phyloP scores from a whole-genome alignment of 2,329 filamentous ascomycete species.

The Clonostachys solani region DNA sequence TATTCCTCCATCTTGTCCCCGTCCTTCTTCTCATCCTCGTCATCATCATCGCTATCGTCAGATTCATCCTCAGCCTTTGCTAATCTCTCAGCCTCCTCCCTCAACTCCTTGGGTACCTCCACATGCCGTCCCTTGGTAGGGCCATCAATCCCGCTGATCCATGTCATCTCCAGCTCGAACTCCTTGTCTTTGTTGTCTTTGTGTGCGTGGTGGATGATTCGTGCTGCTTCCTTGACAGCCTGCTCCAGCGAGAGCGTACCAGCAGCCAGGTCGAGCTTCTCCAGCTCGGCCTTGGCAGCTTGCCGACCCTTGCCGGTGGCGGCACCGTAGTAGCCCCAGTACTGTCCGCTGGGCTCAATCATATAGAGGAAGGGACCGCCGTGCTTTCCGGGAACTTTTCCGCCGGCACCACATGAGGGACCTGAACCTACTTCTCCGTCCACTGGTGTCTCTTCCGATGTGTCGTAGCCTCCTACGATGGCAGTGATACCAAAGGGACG shows the following conservation, averaged over 20 bases:
- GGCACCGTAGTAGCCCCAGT: conserved; percentile 99
- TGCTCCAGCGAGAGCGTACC: conserved; percentile 76
- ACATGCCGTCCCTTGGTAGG: conserved; percentile 91
- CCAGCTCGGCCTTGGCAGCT: conserved; percentile 94
- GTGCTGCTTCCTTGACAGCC: conserved; percentile 91
- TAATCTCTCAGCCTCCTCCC: conserved; percentile 87
- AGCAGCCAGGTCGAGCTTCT: conserved; percentile 87
- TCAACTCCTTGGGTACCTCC: conserved; percentile 86
- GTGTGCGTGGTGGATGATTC: conserved; percentile 96
- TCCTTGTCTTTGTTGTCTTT: conserved; percentile 99
- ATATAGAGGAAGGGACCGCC: conserved; percentile 96
- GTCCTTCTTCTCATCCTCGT: conserved; percentile 50
- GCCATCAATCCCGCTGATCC: conserved; percentile 81
- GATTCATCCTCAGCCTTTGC: conserved; percentile 87
- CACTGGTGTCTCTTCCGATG: conserved; percentile 77
- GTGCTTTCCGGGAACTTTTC: conserved; percentile 70
- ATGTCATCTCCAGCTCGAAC: conserved; percentile 98
- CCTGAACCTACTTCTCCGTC: conserved; percentile 88
- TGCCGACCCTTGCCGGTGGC: conserved; percentile 96
- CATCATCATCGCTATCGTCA: conserved; percentile 74
- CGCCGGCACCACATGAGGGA: conserved; percentile 74
- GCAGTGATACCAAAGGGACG: conserved; percentile 95
- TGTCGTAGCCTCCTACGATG: conserved; percentile 91
- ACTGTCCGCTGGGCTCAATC: conserved; percentile 95
- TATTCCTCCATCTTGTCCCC: conserved; percentile 91